phyloP scores from a whole-genome alignment of 192 early-diverging fungal species.

The Coemansia sp. region DNA sequence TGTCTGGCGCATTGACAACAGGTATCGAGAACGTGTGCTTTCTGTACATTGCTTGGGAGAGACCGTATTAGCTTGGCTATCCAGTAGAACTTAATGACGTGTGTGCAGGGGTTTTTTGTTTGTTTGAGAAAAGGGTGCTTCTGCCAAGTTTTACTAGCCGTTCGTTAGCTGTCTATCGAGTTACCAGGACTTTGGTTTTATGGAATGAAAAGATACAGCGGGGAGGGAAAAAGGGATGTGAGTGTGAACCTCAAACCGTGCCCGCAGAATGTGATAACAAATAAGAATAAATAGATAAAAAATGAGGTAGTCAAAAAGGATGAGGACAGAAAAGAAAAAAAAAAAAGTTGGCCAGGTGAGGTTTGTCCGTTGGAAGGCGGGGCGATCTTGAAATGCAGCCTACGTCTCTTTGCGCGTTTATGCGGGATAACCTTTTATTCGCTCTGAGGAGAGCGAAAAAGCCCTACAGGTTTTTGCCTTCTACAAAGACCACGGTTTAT shows the following conservation, averaged over 20 bases:
- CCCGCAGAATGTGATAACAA: no score
- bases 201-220: no score
- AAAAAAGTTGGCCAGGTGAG: not conserved
- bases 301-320: not conserved
- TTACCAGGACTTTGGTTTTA: no score
- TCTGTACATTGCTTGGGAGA: slow-evolving; percentile 17
- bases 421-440: not conserved
- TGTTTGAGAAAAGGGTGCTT: not conserved
- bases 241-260: no score
- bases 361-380: no score
- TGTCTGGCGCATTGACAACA: slow-evolving; percentile 43
- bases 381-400: no score
- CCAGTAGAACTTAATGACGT: not conserved
- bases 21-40: slow-evolving; percentile 42
- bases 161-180: no score
- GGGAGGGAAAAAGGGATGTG: no score
- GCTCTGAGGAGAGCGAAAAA: no score
- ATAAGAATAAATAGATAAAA: no score
- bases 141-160: no score
- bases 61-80: not conserved
- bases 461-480: not conserved
- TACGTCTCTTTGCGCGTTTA: no score
- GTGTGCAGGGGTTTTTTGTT: not conserved
- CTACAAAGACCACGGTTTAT: not conserved
- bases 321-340: slow-evolving; percentile 3